Evolutionary conservation across 2,329 filamentous ascomycete species (phyloP).

Genomic region (Nakataea oryzae): DNA sequence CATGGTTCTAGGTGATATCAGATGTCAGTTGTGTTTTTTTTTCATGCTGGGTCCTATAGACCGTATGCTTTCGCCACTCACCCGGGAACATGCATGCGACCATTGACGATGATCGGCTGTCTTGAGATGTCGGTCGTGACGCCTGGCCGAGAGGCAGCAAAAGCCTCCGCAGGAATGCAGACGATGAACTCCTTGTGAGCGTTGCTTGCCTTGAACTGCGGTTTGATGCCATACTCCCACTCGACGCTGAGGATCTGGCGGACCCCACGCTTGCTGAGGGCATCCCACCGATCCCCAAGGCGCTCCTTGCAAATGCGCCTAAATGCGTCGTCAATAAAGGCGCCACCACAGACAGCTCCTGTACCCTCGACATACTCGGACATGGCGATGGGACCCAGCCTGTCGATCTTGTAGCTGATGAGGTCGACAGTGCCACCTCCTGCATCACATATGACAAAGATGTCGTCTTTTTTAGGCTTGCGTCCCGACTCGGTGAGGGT

Average conservation of each 20-base stretch:
- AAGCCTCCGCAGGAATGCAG: constrained; percentile 3
- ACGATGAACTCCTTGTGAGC: constrained; percentile 6
- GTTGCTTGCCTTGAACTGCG: constrained; percentile 7
- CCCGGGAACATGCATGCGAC: too few relatives aligned
- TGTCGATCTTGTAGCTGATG: constrained; percentile 24
- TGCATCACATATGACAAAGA: constrained; percentile 15
- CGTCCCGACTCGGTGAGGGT: constrained; percentile 16
- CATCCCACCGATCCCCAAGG: constrained; percentile 4
- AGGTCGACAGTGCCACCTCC: constrained; percentile 23
- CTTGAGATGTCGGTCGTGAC: too few relatives aligned
- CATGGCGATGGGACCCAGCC: constrained; percentile 15
- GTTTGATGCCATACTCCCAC: constrained; percentile 18
- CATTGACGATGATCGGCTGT: too few relatives aligned
- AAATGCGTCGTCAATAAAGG: constrained; percentile 30
- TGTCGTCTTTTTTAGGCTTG: constrained; percentile 5
- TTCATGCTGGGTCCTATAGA: too few relatives aligned
- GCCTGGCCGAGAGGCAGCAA: too few relatives aligned
- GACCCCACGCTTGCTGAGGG: not conserved
- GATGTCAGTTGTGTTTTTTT: too few relatives aligned
- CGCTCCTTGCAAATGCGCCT: constrained; percentile 15
- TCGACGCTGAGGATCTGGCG: constrained; percentile 8
- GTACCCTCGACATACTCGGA: constrained; percentile 25
- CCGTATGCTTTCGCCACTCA: too few relatives aligned
- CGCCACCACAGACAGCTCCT: constrained; percentile 23
- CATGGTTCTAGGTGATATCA: not conserved